Evolutionary conservation across 306 rosid genomes (phyloP).

Genomic region (Biancaea sappan): DNA sequence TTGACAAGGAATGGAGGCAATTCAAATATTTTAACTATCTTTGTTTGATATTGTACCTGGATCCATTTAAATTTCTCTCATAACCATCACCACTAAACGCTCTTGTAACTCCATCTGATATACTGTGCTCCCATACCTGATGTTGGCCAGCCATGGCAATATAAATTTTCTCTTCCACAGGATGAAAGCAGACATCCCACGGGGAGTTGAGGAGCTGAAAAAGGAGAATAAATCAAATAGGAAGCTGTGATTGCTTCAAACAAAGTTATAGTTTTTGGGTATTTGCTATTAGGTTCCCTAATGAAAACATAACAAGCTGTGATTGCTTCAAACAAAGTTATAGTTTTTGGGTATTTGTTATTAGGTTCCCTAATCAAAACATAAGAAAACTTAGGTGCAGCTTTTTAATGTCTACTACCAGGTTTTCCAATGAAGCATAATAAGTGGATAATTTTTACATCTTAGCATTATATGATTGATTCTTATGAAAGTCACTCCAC

Average conservation of each 20-base stretch:
- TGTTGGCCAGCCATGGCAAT: slow-evolving; percentile 98
- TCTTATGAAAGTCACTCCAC: neutral
- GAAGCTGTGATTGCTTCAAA: neutral
- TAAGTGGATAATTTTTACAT: neutral
- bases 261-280: neutral
- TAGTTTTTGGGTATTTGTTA: neutral
- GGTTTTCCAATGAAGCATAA: neutral
- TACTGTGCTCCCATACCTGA: slow-evolving; percentile 89
- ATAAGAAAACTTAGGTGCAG: neutral
- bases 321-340: no score
- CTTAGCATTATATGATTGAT: neutral
- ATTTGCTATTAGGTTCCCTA: neutral
- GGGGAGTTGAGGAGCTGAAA: slow-evolving; percentile 97
- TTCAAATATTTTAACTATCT: slow-evolving; percentile 4
- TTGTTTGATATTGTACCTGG: slow-evolving; percentile 54
- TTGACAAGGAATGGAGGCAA: slow-evolving; percentile 5
- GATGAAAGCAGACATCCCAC: slow-evolving; percentile 97
- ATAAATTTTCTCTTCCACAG: slow-evolving; percentile 73
- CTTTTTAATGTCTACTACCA: neutral
- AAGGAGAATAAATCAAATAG: slow-evolving; percentile 7
- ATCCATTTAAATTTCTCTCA: slow-evolving; percentile 92
- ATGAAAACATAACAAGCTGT: neutral
- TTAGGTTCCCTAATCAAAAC: neutral
- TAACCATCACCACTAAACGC: slow-evolving; percentile 92
- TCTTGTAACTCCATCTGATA: slow-evolving; percentile 62